A percentile compares a stretch with the other conserved stretches of the same genome.
Conservation (phyloP, 78 protist species). For the Isochrysis galbana region DNA sequence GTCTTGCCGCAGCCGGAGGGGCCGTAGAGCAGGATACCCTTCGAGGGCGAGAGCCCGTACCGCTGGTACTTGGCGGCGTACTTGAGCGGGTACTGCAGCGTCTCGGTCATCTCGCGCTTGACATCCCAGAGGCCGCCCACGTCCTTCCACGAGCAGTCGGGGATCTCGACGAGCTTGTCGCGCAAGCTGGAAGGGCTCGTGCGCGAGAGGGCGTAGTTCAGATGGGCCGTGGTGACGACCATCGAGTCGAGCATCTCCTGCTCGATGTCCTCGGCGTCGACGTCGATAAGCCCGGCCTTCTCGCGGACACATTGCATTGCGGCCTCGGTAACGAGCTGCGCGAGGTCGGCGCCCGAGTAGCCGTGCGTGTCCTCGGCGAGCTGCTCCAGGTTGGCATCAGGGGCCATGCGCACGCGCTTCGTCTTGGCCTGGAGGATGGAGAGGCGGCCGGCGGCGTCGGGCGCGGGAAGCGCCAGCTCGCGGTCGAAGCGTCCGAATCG, state of each 20-base stretch:
- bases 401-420: constrained; percentile 67
- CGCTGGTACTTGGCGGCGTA: not conserved
- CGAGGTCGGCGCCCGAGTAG: constrained; percentile 51
- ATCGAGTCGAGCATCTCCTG: not conserved
- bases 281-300: constrained; percentile 97
- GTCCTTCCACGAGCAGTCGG: constrained; percentile 16
- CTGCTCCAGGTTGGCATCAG: constrained; percentile 95
- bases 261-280: constrained; percentile 90
- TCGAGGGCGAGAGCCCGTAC: constrained; percentile 15
- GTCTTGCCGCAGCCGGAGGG: constrained; percentile 66
- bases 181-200: constrained; percentile 23
- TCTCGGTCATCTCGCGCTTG: constrained; percentile 49
- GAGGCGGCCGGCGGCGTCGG: constrained; percentile 24
- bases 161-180: constrained; percentile 17
- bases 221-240: not conserved
- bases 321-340: constrained; percentile 98
- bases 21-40: constrained; percentile 54
- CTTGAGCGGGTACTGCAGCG: constrained; percentile 35
- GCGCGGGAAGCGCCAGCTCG: constrained; percentile 87
- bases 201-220: not conserved
- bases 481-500: constrained; percentile 99
- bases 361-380: constrained; percentile 45
- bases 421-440: constrained; percentile 96
- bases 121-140: constrained; percentile 46
- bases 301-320: constrained; percentile 99